A percentile compares a stretch with the other conserved stretches of the same genome.
phyloP scores from a whole-genome alignment of 805 yeast genomes.

The Zygoascus tannicola region DNA sequence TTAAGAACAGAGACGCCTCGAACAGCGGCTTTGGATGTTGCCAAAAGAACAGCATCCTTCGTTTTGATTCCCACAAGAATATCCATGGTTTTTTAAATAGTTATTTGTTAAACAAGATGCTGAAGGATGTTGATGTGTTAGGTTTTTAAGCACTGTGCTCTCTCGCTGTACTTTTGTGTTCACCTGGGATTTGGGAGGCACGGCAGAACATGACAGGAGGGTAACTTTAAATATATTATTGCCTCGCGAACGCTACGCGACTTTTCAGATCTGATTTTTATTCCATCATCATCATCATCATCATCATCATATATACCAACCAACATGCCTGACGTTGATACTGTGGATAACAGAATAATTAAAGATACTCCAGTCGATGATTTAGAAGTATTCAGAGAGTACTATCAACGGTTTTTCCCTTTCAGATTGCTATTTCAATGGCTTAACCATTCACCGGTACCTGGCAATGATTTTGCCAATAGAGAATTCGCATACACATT shows the following conservation, averaged over 20 bases:
- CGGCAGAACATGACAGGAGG: too few relatives aligned
- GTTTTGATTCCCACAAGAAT: slow-evolving; percentile 80
- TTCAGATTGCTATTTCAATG: slow-evolving; percentile 74
- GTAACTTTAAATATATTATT: too few relatives aligned
- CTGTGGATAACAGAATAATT: neutral
- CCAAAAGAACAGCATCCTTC: slow-evolving; percentile 70
- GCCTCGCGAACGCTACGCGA: neutral
- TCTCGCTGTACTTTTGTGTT: too few relatives aligned
- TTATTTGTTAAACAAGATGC: too few relatives aligned
- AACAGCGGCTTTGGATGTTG: slow-evolving; percentile 91
- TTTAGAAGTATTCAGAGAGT: slow-evolving; percentile 12
- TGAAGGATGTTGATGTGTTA: neutral
- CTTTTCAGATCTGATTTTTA: neutral
- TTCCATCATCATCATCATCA: too few relatives aligned
- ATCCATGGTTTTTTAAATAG: slow-evolving; percentile 61
- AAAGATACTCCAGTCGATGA: slow-evolving; percentile 12
- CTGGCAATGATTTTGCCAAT: slow-evolving; percentile 68
- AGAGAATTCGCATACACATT: slow-evolving; percentile 92
- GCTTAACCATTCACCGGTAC: slow-evolving; percentile 77
- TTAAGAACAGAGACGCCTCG: slow-evolving; percentile 81
- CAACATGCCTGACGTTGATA: slow-evolving; percentile 3
- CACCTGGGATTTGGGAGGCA: too few relatives aligned
- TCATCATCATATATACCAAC: too few relatives aligned
- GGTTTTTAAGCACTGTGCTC: neutral
- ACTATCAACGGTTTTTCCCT: slow-evolving; percentile 46